Base-by-base conservation (phyloP, 164 flowering plant species). In the Akebia trifoliata region DNA sequence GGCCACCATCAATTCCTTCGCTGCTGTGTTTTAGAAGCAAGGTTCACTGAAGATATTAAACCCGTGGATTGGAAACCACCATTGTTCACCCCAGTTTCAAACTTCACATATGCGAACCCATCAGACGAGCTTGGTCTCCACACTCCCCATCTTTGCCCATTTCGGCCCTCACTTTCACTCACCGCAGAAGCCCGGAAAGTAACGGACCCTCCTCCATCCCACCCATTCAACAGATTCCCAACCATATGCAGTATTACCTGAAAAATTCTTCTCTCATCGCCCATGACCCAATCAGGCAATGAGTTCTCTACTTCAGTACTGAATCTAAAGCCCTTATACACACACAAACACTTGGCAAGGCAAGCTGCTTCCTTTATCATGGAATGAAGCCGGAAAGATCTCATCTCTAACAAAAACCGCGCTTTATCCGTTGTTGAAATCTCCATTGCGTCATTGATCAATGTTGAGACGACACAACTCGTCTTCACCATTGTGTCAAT, bases 161-260 rank as follows among this genome's bases (percentile, higher is more conserved):
- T 75, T 54, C 74, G 67, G 34, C 70, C 83, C 49, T 63, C 71
- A 65, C 79, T 85, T 50, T 71, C 78, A 47, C 61, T 69, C 25
- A 77, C 84, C 4, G 69, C 36, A 28, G 49, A 52, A 17, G 81
- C 78, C 34, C 80, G 65, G 60, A 87, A 59, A 10, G 49, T 59
- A 17, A 84, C 65, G 14, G 52, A 47, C 32, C 83, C 87, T 50
- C 69, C 72, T 59, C 66, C 68, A 50, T 61, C 64, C 54, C 63
- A 66, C 39, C 76, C 62, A 58, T 72, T 70, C 78, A 93, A 62
- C 31, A 87, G 69, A 74, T 68, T 87, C 22, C 94, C 90, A 60
- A 93, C 71, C 88, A 87, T 85, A 72, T 93, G 98, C 68, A 93
- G 50, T 56, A 93, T 82, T 53, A 90, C 95, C 77, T 93, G 98